Percentiles rank a stretch among this genome's conserved stretches.
Evolutionary conservation across 768 basidiomycete genomes (phyloP).

Genomic region (Lactarius sanguifluus): DNA sequence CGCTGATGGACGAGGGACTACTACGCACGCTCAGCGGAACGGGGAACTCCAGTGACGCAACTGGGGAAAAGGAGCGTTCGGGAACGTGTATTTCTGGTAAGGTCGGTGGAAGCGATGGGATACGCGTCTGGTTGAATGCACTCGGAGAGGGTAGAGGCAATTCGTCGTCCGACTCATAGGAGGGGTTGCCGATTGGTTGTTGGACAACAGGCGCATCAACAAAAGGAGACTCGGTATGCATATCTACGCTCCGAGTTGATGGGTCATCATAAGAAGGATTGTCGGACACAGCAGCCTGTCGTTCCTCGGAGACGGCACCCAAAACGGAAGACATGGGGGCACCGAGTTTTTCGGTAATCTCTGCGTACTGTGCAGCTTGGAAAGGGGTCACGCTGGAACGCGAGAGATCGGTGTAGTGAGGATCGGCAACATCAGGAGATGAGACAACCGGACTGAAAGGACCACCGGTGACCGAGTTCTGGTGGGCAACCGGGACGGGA

Average conservation of each 20-base stretch:
- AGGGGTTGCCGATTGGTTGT: background rate
- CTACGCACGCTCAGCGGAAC: conserved; percentile 26
- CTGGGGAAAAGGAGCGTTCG: conserved; percentile 45
- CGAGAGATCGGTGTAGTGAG: conserved; percentile 62
- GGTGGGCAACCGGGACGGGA: conserved; percentile 25
- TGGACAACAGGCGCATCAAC: conserved; percentile 29
- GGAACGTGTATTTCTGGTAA: conserved; percentile 54
- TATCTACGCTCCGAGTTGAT: conserved; percentile 11
- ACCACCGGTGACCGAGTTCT: conserved; percentile 31
- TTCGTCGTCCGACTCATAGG: conserved; percentile 25
- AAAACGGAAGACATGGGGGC: conserved; percentile 32
- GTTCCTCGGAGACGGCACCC: conserved; percentile 29
- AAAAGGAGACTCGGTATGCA: conserved; percentile 35
- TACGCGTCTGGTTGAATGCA: conserved; percentile 40
- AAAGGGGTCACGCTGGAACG: conserved; percentile 71
- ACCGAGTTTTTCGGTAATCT: conserved; percentile 61
- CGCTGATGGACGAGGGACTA: conserved; percentile 33
- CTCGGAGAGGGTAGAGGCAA: conserved; percentile 35
- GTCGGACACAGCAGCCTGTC: conserved; percentile 28
- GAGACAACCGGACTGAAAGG: conserved; percentile 27
- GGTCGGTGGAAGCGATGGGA: conserved; percentile 51
- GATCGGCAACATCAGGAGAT: conserved; percentile 23
- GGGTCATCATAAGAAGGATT: conserved; percentile 1
- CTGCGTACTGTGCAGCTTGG: conserved; percentile 74
- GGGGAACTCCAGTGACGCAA: conserved; percentile 35